These are phyloP conservation scores for Aspergillus luchuensis DNA, from an alignment of 2,329 filamentous ascomycete species.

Conservation along the genomic window DNA sequence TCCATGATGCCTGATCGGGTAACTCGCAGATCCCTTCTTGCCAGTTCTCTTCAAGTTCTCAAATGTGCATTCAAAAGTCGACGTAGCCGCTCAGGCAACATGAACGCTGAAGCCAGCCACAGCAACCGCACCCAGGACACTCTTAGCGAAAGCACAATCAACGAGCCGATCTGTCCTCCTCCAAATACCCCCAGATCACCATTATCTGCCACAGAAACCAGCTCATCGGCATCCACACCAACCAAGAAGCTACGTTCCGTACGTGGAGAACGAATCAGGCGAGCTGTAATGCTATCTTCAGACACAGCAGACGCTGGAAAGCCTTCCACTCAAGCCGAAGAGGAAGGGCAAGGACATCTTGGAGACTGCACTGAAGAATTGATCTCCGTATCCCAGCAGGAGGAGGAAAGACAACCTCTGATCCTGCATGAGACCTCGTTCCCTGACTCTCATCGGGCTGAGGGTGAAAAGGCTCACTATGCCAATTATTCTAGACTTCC, in stretches of 20 bases:
- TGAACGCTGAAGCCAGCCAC: background rate
- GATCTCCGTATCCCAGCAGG: background rate
- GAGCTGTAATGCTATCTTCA: background rate
- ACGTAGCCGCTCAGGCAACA: background rate
- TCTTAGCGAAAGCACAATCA: background rate
- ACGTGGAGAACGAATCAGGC: background rate
- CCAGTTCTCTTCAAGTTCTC: slow-evolving; percentile 23
- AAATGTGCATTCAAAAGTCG: slow-evolving; percentile 20
- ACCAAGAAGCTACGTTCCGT: background rate
- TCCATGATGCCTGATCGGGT: slow-evolving; percentile 16
- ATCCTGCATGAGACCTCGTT: background rate
- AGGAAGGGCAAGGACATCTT: background rate
- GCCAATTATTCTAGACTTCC: slow-evolving; percentile 17
- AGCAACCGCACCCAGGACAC: background rate
- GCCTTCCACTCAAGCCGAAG: background rate
- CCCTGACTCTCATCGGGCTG: slow-evolving; percentile 8
- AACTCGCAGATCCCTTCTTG: slow-evolving; percentile 19
- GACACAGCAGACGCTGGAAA: background rate
- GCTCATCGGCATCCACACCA: background rate
- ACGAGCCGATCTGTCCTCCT: background rate
- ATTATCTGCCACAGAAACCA: background rate
- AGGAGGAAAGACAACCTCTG: background rate
- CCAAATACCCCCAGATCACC: background rate
- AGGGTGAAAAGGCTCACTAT: background rate
- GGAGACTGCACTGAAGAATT: background rate